These are phyloP conservation scores for Akanthomyces uredinophilus DNA, from an alignment of 2,329 filamentous ascomycete species.

Conservation along the genomic window DNA sequence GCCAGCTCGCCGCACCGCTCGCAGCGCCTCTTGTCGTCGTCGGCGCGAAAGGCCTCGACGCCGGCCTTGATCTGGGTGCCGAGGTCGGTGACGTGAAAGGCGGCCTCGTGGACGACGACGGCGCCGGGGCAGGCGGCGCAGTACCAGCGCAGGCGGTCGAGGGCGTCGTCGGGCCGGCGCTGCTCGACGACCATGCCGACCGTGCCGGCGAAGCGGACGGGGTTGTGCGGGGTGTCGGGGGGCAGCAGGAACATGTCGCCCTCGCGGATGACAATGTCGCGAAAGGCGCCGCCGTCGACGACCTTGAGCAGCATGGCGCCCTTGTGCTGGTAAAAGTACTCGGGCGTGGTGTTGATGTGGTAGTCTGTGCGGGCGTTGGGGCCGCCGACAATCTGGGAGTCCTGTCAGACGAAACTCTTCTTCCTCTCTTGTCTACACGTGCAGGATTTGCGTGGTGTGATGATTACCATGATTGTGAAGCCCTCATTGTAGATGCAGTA, in stretches of 20 bases:
- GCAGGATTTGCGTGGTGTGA: too few species aligned
- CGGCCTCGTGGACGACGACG: constrained; percentile 74
- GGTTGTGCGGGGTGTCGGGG: constrained; percentile 93
- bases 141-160: constrained; percentile 89
- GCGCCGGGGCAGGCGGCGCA: constrained; percentile 58
- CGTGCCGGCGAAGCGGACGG: constrained; percentile 86
- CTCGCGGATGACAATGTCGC: constrained; percentile 84
- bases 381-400: constrained; percentile 74
- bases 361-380: constrained; percentile 96
- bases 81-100: constrained; percentile 83
- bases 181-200: constrained; percentile 94
- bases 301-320: constrained; percentile 93
- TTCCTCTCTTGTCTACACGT: too few species aligned
- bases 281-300: constrained; percentile 67
- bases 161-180: constrained; percentile 59
- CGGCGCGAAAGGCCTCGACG: constrained; percentile 73
- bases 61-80: constrained; percentile 92
- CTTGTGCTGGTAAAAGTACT: constrained; percentile 97
- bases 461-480: constrained; percentile 70
- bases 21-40: constrained; percentile 66
- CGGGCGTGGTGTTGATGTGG: constrained; percentile 93
- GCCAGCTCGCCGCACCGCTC: constrained; percentile 70
- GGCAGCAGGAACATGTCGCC: constrained; percentile 92
- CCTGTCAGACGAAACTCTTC: background rate
- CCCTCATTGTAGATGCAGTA: constrained; percentile 89